Evolutionary conservation across 306 rosid species (phyloP).

Genomic region (Pyrus betulifolia): DNA sequence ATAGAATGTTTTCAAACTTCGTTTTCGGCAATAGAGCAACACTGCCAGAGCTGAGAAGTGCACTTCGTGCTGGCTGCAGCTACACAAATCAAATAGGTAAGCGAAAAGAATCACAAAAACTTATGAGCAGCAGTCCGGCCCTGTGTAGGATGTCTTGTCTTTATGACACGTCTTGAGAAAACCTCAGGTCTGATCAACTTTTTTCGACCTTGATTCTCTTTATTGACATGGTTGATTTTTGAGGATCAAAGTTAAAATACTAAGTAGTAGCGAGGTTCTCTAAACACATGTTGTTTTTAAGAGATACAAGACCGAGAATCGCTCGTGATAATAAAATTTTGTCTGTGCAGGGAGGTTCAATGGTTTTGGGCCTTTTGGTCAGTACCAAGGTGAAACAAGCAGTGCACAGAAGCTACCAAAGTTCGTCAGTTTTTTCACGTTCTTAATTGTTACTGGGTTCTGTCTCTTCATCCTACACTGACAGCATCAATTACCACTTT

Average conservation of each 20-base stretch:
- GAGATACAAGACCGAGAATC: too few relatives aligned
- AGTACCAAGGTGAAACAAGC: slow-evolving; percentile 36
- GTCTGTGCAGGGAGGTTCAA: slow-evolving; percentile 47
- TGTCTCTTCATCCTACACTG: not conserved
- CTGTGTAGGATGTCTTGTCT: too few relatives aligned
- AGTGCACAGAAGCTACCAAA: slow-evolving; percentile 17
- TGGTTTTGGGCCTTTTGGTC: slow-evolving; percentile 27
- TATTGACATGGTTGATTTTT: too few relatives aligned
- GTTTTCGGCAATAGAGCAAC: slow-evolving; percentile 53
- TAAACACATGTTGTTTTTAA: too few relatives aligned
- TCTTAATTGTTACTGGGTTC: not conserved
- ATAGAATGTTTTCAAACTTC: slow-evolving; percentile 39
- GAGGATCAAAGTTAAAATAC: too few relatives aligned
- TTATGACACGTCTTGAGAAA: too few relatives aligned
- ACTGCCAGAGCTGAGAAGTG: slow-evolving; percentile 42
- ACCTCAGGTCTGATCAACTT: too few relatives aligned
- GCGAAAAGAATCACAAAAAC: not conserved
- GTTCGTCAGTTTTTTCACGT: slow-evolving; percentile 5
- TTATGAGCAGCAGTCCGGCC: too few relatives aligned
- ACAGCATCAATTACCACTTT: not conserved
- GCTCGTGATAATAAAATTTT: too few relatives aligned
- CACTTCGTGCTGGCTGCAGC: slow-evolving; percentile 54
- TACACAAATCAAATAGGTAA: slow-evolving; percentile 46
- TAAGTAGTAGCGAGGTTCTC: too few relatives aligned
- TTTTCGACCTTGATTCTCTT: too few relatives aligned